Evolutionary conservation across 1,139 yeast species (phyloP), one percentile per base, ranked within the genome.

Genomic region (Geotrichum phurueaensis): DNA sequence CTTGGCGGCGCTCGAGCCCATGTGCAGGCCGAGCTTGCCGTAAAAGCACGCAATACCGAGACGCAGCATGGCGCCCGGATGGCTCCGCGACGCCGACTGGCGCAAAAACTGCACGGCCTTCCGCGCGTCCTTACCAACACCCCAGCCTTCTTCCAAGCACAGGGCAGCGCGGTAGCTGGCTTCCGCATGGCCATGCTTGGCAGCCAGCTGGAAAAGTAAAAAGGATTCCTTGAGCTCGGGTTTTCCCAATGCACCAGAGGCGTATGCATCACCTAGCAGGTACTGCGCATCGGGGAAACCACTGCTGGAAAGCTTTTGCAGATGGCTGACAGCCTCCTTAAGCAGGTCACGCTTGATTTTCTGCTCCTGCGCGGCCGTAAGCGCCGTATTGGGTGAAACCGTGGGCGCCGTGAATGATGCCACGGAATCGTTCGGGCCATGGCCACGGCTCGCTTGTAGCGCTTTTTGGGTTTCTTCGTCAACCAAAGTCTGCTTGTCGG

Each of bases 11-110:
- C 56, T 20, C 7, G 63, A 61, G 10, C 63, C 63, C 53, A 60
- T 27, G 36, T 60, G 63, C 57, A 92, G 73, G 0, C 98, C 97
- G 92, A 92, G 86, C 66, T 89, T 80, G 10, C 90, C 85, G 70
- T 89, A 84, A 72, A 87, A 94, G 50, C 91, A 87, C 65, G 92
- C 91, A 56, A 89, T 79, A 6, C 98, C 98, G 65, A 91, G 79
- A 70, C 92, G 88, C 75, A 87, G 87, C 96, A 92, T 90, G 4
- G 98, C 97, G 15, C 96, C 94, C 0, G 97, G 91, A 72, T 94
- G 99, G 70, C 89, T 89, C 70, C 87, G 87, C 33, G 92, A 81
- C 0, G 98, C 96, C 0, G 98, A 96, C 73, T 86, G 86, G 70
- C 89, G 87, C 64, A 90, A 77, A 72, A 86, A 91, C 66, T 89